Conservation (phyloP, 1,284 basidiomycete genomes). For the Ustilago bromivora region DNA sequence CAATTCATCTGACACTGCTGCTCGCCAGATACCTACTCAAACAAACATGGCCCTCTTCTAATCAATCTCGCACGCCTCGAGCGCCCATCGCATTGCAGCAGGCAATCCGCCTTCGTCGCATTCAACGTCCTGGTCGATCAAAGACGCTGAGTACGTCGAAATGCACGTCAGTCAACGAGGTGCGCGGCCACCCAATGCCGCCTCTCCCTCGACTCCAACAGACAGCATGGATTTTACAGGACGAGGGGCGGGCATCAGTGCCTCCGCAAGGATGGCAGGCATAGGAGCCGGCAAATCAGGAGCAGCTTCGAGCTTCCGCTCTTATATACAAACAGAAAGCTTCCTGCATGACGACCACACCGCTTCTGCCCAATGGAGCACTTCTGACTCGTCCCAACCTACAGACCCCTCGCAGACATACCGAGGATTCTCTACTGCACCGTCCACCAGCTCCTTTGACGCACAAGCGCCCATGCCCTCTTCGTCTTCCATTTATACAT, state of each 20-base stretch:
- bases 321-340: slow-evolving; percentile 15
- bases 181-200: background rate
- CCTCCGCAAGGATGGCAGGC: slow-evolving; percentile 33
- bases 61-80: background rate
- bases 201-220: background rate
- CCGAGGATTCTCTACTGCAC: slow-evolving; percentile 12
- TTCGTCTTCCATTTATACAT: slow-evolving; percentile 18
- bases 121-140: background rate
- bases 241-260: slow-evolving; percentile 9
- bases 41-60: background rate
- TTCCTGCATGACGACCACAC: slow-evolving; percentile 18
- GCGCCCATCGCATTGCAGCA: background rate
- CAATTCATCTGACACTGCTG: too few relatives aligned
- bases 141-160: background rate
- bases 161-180: slow-evolving; percentile 35
- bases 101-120: background rate
- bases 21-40: background rate
- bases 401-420: slow-evolving; percentile 16
- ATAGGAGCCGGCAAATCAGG: slow-evolving; percentile 32
- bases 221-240: background rate
- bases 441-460: slow-evolving; percentile 26
- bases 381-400: slow-evolving; percentile 23
- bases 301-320: slow-evolving; percentile 16
- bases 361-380: slow-evolving; percentile 9
- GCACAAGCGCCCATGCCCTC: slow-evolving; percentile 25